Percentiles rank a stretch among this genome's conserved stretches.
phyloP scores from a whole-genome alignment of 192 early-diverging fungal genomes.

The Backusella parvicylindrica region DNA sequence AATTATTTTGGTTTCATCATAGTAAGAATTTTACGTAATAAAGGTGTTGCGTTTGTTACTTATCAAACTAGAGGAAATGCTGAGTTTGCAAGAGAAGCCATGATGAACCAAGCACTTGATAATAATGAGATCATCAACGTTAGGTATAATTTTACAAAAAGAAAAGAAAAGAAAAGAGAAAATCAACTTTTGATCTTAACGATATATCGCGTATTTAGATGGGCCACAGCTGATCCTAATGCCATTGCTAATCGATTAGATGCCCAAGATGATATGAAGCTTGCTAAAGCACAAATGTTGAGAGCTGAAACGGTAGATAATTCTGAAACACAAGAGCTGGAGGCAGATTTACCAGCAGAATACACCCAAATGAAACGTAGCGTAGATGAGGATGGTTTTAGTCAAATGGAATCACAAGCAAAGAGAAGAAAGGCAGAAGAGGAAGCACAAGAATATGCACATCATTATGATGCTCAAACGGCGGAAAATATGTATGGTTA shows the following conservation, averaged over 20 bases:
- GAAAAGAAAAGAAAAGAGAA: neutral
- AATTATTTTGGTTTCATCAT: conserved; percentile 9
- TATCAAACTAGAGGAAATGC: conserved; percentile 67
- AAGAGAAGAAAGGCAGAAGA: conserved; percentile 24
- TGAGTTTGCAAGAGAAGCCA: conserved; percentile 90
- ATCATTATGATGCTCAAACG: neutral
- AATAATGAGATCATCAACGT: conserved; percentile 62
- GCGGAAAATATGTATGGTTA: conserved; percentile 10
- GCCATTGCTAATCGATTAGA: conserved; percentile 19
- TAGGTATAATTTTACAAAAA: conserved; percentile 25
- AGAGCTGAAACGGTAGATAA: neutral
- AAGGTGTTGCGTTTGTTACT: conserved; percentile 81
- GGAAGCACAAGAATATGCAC: neutral
- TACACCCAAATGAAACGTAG: conserved; percentile 17
- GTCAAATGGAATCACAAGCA: conserved; percentile 19
- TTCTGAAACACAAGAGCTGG: neutral
- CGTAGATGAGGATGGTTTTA: conserved; percentile 25
- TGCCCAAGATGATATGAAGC: neutral
- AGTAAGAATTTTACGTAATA: conserved; percentile 68
- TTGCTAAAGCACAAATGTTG: neutral
- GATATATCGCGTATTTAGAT: conserved; percentile 51
- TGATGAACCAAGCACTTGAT: conserved; percentile 79
- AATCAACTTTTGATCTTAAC: neutral
- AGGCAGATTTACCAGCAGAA: conserved; percentile 10
- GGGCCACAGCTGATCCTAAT: conserved; percentile 61